phyloP scores from a whole-genome alignment of 1,284 basidiomycete species.

The Microstroma glucosiphilum region DNA sequence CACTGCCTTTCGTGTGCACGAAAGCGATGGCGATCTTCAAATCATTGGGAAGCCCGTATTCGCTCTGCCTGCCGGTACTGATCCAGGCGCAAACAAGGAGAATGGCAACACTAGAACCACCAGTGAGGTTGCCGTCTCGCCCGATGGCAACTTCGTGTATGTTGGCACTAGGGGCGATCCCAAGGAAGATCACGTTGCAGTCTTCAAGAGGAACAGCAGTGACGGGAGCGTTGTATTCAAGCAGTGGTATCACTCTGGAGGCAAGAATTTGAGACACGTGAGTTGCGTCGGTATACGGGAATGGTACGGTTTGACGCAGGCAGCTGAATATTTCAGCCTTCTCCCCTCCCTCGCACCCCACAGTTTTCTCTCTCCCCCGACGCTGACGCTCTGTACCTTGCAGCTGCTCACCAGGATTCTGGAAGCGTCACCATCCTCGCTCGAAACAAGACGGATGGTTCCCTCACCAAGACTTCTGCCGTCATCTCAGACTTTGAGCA shows the following conservation, averaged over 20 bases:
- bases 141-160: slow-evolving; percentile 29
- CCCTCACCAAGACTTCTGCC: slow-evolving; percentile 15
- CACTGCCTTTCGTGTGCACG: slow-evolving; percentile 19
- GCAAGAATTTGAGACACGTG: slow-evolving; percentile 22
- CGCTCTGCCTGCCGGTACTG: slow-evolving; percentile 25
- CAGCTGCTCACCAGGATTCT: slow-evolving; percentile 28
- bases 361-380: slow-evolving; percentile 18
- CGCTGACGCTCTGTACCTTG: slow-evolving; percentile 24
- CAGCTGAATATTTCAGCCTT: too few species aligned
- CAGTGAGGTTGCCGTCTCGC: slow-evolving; percentile 32
- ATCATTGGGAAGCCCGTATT: slow-evolving; percentile 18
- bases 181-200: slow-evolving; percentile 30
- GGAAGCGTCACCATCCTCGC: slow-evolving; percentile 27
- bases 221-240: slow-evolving; percentile 19
- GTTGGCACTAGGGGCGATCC: slow-evolving; percentile 29
- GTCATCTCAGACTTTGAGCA: slow-evolving; percentile 14
- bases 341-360: slow-evolving; percentile 5
- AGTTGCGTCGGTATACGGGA: too few species aligned
- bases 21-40: slow-evolving; percentile 14
- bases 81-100: slow-evolving; percentile 19
- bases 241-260: slow-evolving; percentile 27
- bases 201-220: slow-evolving; percentile 19
- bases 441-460: slow-evolving; percentile 17
- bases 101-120: slow-evolving; percentile 23
- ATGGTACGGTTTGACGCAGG: too few species aligned